Base-by-base conservation (phyloP, 1,139 yeast genomes). In the Sugiyamaella neomexicana region DNA sequence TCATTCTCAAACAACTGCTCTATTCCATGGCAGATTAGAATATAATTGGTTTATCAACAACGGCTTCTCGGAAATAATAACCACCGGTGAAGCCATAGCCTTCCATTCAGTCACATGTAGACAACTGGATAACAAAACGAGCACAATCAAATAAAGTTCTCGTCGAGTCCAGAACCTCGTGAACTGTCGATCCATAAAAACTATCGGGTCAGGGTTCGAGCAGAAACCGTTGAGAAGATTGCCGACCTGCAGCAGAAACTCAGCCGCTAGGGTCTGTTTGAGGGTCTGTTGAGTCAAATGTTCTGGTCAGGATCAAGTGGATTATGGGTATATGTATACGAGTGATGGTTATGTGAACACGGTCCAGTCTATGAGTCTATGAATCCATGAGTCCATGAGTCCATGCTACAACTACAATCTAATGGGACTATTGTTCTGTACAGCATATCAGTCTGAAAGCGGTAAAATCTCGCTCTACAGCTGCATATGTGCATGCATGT, bases 131-230 rank as follows among this genome's bases (percentile, higher is more conserved):
- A 29, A 29, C 10, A 29, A 36, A n/a, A 36, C 9, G 39, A 36
- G n/a, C 17, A 16, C 27, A 38, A 38, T 38, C 41, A 38, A 38
- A 38, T 16, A 38, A 16, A 38, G 25, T 38, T 38, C 16, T 15
- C 2, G 17, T 36, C n/a, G 5, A 8, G 2, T 3, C 16, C 15
- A 10, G 25, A 38, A 8, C n/a, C n/a, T 38, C 5, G n/a, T 38
- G 23, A 17, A 15, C 15, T 25, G 17, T 15, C n/a, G 25, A 2
- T 2, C n/a, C 25, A 38, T 38, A 17, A 38, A 38, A 38, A 38
- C 27, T 16, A 38, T 38, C 41, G 41, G 41, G 41, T 38, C 25
- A 38, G 41, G 41, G 43, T 39, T 39, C 17, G 27, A 39, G 16
- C 12, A 5, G 27, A 39, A 39, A 17, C 43, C 43, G 43, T 39